Conservation (phyloP, 2,329 filamentous ascomycete species). For the Graphiopsis chlorocephala region DNA sequence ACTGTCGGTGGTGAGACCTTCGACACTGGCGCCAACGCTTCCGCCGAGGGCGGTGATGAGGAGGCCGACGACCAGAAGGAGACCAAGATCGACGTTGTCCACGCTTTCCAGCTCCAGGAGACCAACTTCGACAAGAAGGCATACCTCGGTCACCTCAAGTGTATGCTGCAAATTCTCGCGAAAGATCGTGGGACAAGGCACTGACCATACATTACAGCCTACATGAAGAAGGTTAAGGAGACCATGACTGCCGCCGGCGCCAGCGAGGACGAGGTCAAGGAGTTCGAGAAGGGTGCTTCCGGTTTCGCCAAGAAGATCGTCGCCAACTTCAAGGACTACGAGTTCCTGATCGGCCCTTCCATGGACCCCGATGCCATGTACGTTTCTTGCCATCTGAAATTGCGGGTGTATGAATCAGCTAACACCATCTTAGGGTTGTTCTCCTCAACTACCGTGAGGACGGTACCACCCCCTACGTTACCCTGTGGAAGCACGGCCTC, state of each 20-base stretch:
- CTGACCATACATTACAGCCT: slow-evolving; percentile 51
- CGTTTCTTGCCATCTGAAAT: slow-evolving; percentile 39
- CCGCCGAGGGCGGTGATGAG: slow-evolving; percentile 79
- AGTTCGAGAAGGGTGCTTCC: slow-evolving; percentile 75
- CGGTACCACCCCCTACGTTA: slow-evolving; percentile 83
- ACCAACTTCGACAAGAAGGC: slow-evolving; percentile 83
- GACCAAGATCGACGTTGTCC: slow-evolving; percentile 88
- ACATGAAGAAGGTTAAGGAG: slow-evolving; percentile 87
- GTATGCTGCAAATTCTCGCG: slow-evolving; percentile 48
- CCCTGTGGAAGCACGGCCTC: slow-evolving; percentile 93
- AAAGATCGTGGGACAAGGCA: neutral
- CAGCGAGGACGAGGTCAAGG: slow-evolving; percentile 64
- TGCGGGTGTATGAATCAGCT: neutral
- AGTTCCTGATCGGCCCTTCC: slow-evolving; percentile 87
- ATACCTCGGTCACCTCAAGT: slow-evolving; percentile 81
- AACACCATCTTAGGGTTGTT: slow-evolving; percentile 59
- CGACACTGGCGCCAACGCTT: slow-evolving; percentile 93
- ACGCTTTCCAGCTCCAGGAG: slow-evolving; percentile 83
- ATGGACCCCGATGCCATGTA: slow-evolving; percentile 95
- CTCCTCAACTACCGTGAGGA: slow-evolving; percentile 98
- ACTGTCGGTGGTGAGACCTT: slow-evolving; percentile 71
- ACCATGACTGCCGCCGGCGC: slow-evolving; percentile 63
- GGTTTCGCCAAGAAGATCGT: slow-evolving; percentile 79
- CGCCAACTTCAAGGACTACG: slow-evolving; percentile 89
- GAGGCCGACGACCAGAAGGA: slow-evolving; percentile 63